phyloP scores from a whole-genome alignment of 2,329 filamentous ascomycete species.

The Fusarium citri region DNA sequence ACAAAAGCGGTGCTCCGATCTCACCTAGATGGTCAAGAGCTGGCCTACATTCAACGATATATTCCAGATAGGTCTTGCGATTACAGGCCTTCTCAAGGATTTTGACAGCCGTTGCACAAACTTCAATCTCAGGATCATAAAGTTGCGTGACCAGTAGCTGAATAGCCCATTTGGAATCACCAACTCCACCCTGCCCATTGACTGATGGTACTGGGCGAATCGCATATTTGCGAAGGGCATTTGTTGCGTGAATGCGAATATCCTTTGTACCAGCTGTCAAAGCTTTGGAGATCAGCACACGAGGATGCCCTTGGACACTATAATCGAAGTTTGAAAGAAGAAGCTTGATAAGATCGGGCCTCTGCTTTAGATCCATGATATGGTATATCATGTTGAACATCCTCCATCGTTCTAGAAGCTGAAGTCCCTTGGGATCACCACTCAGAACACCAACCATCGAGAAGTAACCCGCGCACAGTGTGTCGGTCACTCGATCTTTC shows the following conservation, averaged over 20 bases:
- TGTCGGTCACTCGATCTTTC: constrained; percentile 83
- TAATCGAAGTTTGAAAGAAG: constrained; percentile 95
- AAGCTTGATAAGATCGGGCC: constrained; percentile 90
- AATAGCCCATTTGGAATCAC: constrained; percentile 94
- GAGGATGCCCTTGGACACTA: constrained; percentile 85
- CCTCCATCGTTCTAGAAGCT: constrained; percentile 94
- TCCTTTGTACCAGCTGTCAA: constrained; percentile 92
- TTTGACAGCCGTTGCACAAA: constrained; percentile 95
- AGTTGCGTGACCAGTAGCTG: constrained; percentile 96
- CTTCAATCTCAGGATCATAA: constrained; percentile 96
- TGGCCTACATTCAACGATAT: constrained; percentile 94
- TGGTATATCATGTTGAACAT: constrained; percentile 99
- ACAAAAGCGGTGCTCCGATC: constrained; percentile 90
- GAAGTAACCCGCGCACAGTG: constrained; percentile 92
- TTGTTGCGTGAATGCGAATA: constrained; percentile 90
- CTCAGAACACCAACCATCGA: constrained; percentile 90
- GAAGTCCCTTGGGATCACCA: constrained; percentile 82
- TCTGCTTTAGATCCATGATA: constrained; percentile 90
- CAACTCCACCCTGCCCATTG: constrained; percentile 55
- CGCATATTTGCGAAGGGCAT: constrained; percentile 87
- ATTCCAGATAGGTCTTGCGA: constrained; percentile 88
- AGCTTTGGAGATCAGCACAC: constrained; percentile 92
- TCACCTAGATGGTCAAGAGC: constrained; percentile 95
- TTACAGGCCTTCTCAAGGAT: constrained; percentile 98
- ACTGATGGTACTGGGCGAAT: constrained; percentile 60